Evolutionary conservation across 2,329 filamentous ascomycete genomes (phyloP).

Genomic region (Sclerotinia minor): DNA sequence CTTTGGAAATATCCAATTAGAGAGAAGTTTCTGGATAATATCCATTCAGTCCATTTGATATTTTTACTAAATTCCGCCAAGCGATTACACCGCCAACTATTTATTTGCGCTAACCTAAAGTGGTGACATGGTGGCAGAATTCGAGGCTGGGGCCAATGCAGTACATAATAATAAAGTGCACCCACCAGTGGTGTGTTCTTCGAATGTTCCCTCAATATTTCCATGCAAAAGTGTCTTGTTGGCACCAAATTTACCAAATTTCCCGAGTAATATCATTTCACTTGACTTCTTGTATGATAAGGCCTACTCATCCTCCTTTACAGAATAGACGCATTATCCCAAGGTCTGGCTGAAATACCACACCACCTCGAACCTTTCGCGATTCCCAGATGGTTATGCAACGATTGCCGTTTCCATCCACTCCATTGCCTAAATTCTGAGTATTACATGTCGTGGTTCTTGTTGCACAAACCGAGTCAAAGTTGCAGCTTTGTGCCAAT

Average conservation of each 20-base stretch:
- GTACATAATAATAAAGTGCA: too few relatives aligned
- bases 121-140: background rate
- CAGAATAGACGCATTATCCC: background rate
- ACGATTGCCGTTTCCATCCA: background rate
- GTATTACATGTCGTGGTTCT: background rate
- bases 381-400: slow-evolving; percentile 4
- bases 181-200: background rate
- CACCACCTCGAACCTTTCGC: background rate
- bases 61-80: too few relatives aligned
- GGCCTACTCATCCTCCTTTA: background rate
- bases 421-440: background rate
- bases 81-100: background rate
- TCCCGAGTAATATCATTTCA: background rate
- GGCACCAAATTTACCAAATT: background rate
- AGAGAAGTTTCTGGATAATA: background rate
- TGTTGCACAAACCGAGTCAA: background rate
- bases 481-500: background rate
- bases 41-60: background rate
- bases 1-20: background rate
- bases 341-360: background rate
- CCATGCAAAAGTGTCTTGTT: background rate
- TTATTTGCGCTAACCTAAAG: background rate
- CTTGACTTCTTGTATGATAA: background rate
- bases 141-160: background rate
- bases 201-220: background rate